Conservation (phyloP, 345 rosid species). For the Hibiscus tridactylites region DNA sequence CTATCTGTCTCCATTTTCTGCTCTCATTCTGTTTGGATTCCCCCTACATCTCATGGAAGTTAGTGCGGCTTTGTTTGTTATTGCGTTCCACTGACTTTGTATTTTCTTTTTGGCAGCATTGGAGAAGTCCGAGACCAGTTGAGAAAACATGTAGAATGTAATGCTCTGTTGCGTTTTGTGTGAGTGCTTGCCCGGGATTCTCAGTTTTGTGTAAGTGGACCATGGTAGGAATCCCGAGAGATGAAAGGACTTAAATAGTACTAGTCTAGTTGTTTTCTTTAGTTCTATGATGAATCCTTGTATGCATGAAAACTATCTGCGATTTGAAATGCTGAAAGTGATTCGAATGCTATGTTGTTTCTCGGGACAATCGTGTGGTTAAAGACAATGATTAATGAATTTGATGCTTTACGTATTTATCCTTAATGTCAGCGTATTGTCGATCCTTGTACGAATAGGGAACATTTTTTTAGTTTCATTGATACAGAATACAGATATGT, state of each 20-base stretch:
- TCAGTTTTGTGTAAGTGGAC: not conserved
- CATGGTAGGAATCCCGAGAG: not conserved
- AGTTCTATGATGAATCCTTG: not conserved
- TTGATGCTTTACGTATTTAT: not conserved
- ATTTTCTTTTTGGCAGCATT: conserved; percentile 43
- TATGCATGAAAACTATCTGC: not conserved
- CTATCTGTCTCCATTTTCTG: conserved; percentile 11
- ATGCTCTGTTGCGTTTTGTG: not conserved
- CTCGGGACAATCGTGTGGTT: not conserved
- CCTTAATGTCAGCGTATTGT: not conserved
- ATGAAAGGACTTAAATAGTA: not conserved
- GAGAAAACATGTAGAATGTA: conserved; percentile 9
- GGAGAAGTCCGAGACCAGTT: conserved; percentile 59
- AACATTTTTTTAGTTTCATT: not conserved
- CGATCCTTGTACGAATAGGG: too few species aligned
- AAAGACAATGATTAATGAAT: not conserved
- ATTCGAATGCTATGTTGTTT: not conserved
- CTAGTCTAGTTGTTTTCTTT: not conserved
- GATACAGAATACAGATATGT: not conserved
- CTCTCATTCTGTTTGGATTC: not conserved
- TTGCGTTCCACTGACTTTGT: not conserved
- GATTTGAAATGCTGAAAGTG: not conserved
- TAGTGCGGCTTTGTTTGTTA: not conserved
- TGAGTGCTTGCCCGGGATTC: not conserved
- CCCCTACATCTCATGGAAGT: not conserved